These are phyloP conservation scores for Monotropa hypopitys DNA, from an alignment of 179 eudicot genomes.

Conservation along the genomic window DNA sequence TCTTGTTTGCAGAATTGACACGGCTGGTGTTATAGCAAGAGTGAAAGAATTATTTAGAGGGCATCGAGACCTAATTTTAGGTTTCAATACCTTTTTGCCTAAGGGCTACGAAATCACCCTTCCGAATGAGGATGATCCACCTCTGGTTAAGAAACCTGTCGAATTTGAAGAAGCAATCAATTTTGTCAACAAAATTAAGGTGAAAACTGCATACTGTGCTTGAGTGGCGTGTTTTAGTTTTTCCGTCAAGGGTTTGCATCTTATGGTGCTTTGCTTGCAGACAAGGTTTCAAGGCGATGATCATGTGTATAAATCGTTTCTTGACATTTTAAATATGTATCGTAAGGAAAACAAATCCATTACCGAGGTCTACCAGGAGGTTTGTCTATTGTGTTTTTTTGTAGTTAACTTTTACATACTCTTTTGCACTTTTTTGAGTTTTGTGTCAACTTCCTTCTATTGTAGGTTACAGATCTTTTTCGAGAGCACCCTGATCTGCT, in stretches of 20 bases:
- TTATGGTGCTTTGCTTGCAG: slow-evolving; percentile 33
- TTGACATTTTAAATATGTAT: slow-evolving; percentile 89
- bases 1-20: slow-evolving; percentile 57
- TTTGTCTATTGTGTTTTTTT: slow-evolving; percentile 13
- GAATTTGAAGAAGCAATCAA: slow-evolving; percentile 92
- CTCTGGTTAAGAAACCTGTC: slow-evolving; percentile 59
- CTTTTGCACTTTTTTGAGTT: neutral
- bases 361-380: slow-evolving; percentile 86
- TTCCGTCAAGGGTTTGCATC: neutral
- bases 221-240: neutral
- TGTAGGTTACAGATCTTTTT: slow-evolving; percentile 54
- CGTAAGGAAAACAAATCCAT: slow-evolving; percentile 85
- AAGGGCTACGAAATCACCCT: slow-evolving; percentile 88
- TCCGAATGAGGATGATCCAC: slow-evolving; percentile 57
- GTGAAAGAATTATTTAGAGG: slow-evolving; percentile 92
- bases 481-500: slow-evolving; percentile 49
- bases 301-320: slow-evolving; percentile 84
- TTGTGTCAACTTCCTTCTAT: neutral
- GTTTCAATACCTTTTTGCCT: slow-evolving; percentile 93
- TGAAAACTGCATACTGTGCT: slow-evolving; percentile 14
- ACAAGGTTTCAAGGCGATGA: slow-evolving; percentile 81
- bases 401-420: neutral
- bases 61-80: slow-evolving; percentile 71
- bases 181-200: slow-evolving; percentile 98
- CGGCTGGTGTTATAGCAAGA: slow-evolving; percentile 85